A percentile compares a stretch with the other conserved stretches of the same genome.
phyloP scores from a whole-genome alignment of 352 stramenopile species.

The Blastocystis sp. region DNA sequence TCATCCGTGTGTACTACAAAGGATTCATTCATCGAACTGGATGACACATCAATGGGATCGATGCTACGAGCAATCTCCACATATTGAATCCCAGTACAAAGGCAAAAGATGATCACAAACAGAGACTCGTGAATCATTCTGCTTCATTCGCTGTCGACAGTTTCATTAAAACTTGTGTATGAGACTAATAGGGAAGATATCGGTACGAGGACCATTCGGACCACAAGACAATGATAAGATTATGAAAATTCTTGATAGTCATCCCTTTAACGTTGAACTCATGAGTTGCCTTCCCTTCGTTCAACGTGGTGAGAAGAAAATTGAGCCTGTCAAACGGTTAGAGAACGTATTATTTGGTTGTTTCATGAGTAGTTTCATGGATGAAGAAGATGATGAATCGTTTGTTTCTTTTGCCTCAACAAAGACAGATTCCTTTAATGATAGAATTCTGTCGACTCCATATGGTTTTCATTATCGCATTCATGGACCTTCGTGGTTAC shows the following conservation, averaged over 20 bases:
- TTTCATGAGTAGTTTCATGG: conserved; percentile 32
- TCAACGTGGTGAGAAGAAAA: neutral
- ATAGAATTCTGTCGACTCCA: neutral
- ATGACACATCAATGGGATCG: neutral
- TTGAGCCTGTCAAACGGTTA: neutral
- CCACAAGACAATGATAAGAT: neutral
- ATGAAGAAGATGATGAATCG: neutral
- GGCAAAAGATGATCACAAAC: neutral
- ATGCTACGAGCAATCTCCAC: neutral
- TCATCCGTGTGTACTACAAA: neutral
- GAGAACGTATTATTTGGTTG: neutral
- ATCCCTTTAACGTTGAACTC: conserved; percentile 20
- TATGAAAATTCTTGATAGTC: neutral
- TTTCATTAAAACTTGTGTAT: neutral
- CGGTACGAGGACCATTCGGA: neutral
- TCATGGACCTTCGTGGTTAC: neutral
- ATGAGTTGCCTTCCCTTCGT: neutral
- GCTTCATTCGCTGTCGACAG: neutral
- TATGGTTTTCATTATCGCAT: conserved; percentile 13
- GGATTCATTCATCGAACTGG: neutral
- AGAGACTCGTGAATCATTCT: neutral
- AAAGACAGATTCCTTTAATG: neutral
- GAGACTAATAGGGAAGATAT: neutral
- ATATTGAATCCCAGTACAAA: conserved; percentile 1
- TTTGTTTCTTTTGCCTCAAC: conserved; percentile 17